phyloP scores from a whole-genome alignment of 23 red algal genomes.

The Gracilaria gracilis region DNA sequence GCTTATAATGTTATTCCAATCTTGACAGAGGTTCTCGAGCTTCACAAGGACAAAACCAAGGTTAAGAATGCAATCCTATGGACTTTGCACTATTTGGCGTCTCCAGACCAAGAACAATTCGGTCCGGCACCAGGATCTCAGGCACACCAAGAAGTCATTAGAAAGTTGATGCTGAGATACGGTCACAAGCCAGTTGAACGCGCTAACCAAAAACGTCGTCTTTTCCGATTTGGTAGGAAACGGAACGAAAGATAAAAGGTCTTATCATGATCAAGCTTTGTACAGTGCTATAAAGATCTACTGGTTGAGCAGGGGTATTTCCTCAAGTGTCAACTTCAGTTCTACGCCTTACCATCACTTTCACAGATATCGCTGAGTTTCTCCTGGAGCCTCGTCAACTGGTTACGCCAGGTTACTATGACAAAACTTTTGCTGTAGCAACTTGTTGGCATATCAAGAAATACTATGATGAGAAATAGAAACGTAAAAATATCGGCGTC shows the following conservation, averaged over 20 bases:
- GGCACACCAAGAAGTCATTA: conserved; percentile 44
- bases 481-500: too few species aligned
- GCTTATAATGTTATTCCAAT: conserved; percentile 3
- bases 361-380: too few species aligned
- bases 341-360: too few species aligned
- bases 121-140: conserved; percentile 45
- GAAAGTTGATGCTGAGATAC: not conserved
- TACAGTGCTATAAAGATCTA: not conserved
- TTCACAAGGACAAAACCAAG: conserved; percentile 17
- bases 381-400: too few species aligned
- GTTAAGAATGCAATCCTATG: conserved; percentile 49
- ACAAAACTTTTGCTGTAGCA: too few species aligned
- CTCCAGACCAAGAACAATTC: not conserved
- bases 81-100: conserved; percentile 53
- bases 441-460: too few species aligned
- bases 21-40: not conserved
- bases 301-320: not conserved
- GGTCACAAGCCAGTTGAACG: not conserved
- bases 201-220: conserved; percentile 7
- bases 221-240: conserved; percentile 19
- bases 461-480: too few species aligned
- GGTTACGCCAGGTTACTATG: too few species aligned
- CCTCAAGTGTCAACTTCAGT: too few species aligned
- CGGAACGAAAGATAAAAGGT: not conserved
- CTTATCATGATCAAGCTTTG: not conserved